Conservation (phyloP, 2,329 filamentous ascomycete genomes). For the Orbilia quercus region DNA sequence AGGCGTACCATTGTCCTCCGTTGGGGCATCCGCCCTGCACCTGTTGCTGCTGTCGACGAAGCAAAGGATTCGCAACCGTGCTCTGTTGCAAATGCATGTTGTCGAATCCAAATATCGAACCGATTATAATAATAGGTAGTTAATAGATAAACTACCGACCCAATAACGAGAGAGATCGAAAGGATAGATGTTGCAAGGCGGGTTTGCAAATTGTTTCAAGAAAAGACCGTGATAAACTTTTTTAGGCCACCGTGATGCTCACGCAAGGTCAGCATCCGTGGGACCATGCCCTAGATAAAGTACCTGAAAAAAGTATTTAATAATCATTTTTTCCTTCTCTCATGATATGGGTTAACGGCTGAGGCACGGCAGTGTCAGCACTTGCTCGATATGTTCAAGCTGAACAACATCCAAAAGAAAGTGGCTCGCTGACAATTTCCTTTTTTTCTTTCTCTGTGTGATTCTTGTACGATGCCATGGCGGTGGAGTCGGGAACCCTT, state of each 20-base stretch:
- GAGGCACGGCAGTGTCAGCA: slow-evolving; percentile 31
- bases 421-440: slow-evolving; percentile 28
- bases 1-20: slow-evolving; percentile 50
- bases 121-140: not conserved
- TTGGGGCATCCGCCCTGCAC: slow-evolving; percentile 32
- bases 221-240: not conserved
- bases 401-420: slow-evolving; percentile 20
- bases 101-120: not conserved
- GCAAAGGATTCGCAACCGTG: slow-evolving; percentile 25
- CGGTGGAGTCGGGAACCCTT: slow-evolving; percentile 11
- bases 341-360: slow-evolving; percentile 32
- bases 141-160: not conserved
- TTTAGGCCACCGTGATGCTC: slow-evolving; percentile 7
- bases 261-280: slow-evolving; percentile 23
- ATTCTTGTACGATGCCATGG: too few relatives aligned
- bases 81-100: slow-evolving; percentile 31
- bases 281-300: slow-evolving; percentile 25
- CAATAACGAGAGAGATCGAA: not conserved
- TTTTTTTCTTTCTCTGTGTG: too few relatives aligned
- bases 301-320: slow-evolving; percentile 35
- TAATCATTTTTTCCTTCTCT: not conserved
- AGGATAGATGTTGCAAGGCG: not conserved
- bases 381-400: slow-evolving; percentile 43
- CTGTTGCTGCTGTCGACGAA: slow-evolving; percentile 24
- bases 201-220: too few relatives aligned